Evolutionary conservation across 1,284 basidiomycete genomes (phyloP), one percentile per base, ranked within the genome.

Genomic region (Melanopsichium pennsylvanicum): DNA sequence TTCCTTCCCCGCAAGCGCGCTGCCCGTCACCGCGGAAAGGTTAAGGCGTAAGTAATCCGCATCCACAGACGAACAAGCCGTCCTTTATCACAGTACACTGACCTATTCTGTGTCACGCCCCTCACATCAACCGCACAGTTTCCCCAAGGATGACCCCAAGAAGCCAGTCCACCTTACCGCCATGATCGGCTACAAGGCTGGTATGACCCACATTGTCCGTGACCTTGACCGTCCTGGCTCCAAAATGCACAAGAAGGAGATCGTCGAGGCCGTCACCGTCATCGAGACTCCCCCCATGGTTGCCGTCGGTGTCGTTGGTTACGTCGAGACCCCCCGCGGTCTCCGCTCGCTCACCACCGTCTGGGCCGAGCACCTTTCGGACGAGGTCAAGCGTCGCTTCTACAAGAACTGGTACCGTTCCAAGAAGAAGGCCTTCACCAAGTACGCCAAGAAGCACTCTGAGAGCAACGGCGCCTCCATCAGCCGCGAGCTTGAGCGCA

Each of bases 331-430:
- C 71, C 96, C 96, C 81, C 94, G 95, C 81, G 96, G 96, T 81
- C 89, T 99, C 71, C 93, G 96, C 81, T 93, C 86, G 39, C 83
- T 87, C 74, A 87, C 86, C 80, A 87, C 86, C 76, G 86, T 87
- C 76, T 87, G 86, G 86, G 86, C 86, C 70, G 85, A 86, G 83
- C 86, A 87, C 84, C 84, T 87, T 50, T 85, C 84, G 47, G 86
- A 87, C 81, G 95, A 97, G 84, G 84, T 98, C 83, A 97, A 96
- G 86, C 92, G 96, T 82, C 89, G 96, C 81, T 97, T 98, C 90
- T 97, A 97, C 91, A 97, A 95, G 88, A 98, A 97, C 89, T 99
- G 96, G 96, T 98, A 98, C 88, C 90, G 92, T 80, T 95, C 92
- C 63, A 99, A 99, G 91, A 98, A 97, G 89, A 99, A 99, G 89